These are phyloP conservation scores for Panicum virgatum DNA, from an alignment of 202 grass and related monocot species.

Conservation along the genomic window DNA sequence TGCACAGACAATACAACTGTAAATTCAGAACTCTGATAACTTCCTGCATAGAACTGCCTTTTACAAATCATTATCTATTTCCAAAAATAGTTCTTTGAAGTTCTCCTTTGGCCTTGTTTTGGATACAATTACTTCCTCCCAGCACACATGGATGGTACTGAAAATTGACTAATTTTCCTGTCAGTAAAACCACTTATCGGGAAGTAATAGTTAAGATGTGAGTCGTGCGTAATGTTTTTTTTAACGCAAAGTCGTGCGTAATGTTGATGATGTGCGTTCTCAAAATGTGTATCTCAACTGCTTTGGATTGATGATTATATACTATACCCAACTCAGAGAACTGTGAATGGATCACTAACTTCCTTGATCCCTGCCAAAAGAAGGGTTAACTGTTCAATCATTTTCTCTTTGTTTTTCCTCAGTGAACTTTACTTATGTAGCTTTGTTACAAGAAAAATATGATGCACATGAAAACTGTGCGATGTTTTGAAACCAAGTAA, in stretches of 20 bases:
- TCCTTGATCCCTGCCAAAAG: neutral
- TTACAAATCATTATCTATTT: neutral
- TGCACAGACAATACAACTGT: conserved; percentile 34
- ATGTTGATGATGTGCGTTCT: neutral
- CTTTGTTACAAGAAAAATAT: neutral
- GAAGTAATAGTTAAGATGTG: neutral
- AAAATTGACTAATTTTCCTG: neutral
- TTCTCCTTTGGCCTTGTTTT: neutral
- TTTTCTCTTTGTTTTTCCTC: neutral
- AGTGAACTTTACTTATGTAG: neutral
- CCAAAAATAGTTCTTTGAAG: neutral
- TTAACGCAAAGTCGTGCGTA: neutral
- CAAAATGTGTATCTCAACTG: neutral
- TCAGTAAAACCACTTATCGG: neutral
- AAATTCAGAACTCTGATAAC: conserved; percentile 10
- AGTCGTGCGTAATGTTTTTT: neutral
- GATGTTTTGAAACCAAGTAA: neutral
- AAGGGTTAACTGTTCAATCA: neutral
- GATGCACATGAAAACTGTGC: neutral
- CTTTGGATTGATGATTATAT: neutral
- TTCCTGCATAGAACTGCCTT: neutral
- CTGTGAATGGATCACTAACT: neutral
- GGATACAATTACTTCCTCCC: neutral
- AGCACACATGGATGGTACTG: neutral
- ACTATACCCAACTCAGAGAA: neutral